Conservation (phyloP, 345 rosid species). For the Cardamine occulta region DNA sequence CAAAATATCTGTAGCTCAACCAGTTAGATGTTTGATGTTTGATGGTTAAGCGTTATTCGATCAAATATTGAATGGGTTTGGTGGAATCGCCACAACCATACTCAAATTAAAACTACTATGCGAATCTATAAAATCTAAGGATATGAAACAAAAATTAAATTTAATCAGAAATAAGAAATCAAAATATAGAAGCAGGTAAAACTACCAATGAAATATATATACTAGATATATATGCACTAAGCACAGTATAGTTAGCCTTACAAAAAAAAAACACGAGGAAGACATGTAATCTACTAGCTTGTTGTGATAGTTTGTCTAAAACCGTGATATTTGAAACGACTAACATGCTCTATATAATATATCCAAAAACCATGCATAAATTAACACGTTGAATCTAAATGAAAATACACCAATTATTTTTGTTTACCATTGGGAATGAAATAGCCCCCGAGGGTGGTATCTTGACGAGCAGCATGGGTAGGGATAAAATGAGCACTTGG, state of each 20-base stretch:
- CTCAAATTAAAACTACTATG: too few species aligned
- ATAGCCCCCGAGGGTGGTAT: slow-evolving; percentile 46
- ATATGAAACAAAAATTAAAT: too few species aligned
- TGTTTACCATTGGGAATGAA: slow-evolving; percentile 53
- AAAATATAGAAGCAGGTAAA: too few species aligned
- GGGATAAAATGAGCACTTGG: slow-evolving; percentile 45
- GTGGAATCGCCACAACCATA: too few species aligned
- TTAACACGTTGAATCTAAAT: background rate
- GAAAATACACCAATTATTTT: background rate
- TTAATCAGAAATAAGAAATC: too few species aligned
- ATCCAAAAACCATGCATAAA: background rate
- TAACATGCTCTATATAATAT: background rate
- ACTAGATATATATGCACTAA: background rate
- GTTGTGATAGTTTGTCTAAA: too few species aligned
- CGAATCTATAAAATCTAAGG: too few species aligned
- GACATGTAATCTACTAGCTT: background rate
- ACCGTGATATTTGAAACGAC: background rate
- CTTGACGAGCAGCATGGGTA: slow-evolving; percentile 45
- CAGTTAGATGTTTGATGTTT: background rate
- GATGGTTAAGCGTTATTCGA: too few species aligned
- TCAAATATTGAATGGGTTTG: too few species aligned
- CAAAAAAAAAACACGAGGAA: too few species aligned
- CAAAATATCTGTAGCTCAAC: background rate
- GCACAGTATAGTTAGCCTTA: background rate
- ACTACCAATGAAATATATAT: background rate